These are phyloP conservation scores for Hericium alpestre DNA, from an alignment of 768 basidiomycete species.

Conservation along the genomic window DNA sequence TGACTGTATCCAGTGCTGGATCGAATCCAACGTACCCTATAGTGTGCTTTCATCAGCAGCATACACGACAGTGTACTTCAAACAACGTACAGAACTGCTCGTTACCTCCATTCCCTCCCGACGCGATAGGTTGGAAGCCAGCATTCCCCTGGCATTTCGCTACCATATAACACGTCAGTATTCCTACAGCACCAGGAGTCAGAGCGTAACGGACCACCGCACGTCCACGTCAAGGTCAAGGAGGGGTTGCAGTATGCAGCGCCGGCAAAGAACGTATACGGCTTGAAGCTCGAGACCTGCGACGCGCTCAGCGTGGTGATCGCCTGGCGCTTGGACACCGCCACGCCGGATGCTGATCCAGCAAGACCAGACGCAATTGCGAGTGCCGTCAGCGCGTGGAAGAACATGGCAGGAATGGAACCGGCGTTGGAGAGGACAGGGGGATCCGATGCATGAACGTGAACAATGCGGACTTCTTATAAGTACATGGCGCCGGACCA, in stretches of 20 bases:
- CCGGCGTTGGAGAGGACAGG: no score
- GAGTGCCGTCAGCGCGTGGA: not conserved
- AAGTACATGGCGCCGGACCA: no score
- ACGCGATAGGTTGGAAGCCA: slow-evolving; percentile 29
- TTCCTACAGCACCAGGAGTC: not conserved
- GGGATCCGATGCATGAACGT: no score
- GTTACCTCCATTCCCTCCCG: slow-evolving; percentile 28
- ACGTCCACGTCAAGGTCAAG: slow-evolving; percentile 36
- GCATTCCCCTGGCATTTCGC: slow-evolving; percentile 31
- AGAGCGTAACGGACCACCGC: slow-evolving; percentile 30
- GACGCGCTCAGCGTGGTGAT: not conserved
- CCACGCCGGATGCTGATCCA: not conserved
- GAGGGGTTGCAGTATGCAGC: slow-evolving; percentile 37
- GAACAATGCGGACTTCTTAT: no score
- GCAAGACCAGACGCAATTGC: not conserved
- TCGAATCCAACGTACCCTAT: slow-evolving; percentile 37
- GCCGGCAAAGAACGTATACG: slow-evolving; percentile 41
- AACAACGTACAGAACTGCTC: slow-evolving; percentile 26
- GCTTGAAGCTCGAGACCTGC: slow-evolving; percentile 32
- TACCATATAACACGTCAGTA: slow-evolving; percentile 6
- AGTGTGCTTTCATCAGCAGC: not conserved
- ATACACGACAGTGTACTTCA: not conserved
- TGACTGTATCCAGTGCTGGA: slow-evolving; percentile 34
- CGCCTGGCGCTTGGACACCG: not conserved
- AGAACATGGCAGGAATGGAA: no score